A percentile compares a stretch with the other conserved stretches of the same genome.
These are phyloP conservation scores for Bonia amplexicaulis DNA, from an alignment of 176 grass and related monocot genomes.

Conservation along the genomic window DNA sequence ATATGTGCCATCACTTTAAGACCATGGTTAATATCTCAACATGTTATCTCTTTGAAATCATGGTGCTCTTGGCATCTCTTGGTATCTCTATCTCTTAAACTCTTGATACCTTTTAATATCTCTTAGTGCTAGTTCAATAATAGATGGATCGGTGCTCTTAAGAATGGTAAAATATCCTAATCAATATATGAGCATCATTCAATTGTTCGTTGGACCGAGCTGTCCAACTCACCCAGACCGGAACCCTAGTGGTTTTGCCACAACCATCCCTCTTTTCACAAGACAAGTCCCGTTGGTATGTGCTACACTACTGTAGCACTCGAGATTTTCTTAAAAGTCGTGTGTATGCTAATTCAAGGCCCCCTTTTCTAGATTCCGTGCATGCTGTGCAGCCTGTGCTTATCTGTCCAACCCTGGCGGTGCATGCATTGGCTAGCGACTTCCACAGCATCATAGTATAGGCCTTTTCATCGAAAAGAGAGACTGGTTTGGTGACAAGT, in stretches of 20 bases:
- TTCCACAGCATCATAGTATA: background rate
- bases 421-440: constrained; percentile 13
- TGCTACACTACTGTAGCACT: background rate
- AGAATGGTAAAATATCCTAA: background rate
- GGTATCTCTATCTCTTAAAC: too few species aligned
- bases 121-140: too few species aligned
- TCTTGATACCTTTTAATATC: too few species aligned
- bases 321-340: background rate
- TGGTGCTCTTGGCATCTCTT: too few species aligned
- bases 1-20: background rate
- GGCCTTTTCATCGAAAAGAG: background rate
- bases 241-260: constrained; percentile 38
- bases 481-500: background rate
- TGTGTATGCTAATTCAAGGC: background rate
- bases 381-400: background rate
- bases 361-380: constrained; percentile 8
- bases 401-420: background rate
- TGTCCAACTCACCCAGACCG: constrained; percentile 26
- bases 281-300: constrained; percentile 17
- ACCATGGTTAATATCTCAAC: background rate
- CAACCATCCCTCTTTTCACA: background rate
- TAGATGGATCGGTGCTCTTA: too few species aligned
- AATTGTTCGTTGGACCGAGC: constrained; percentile 7
- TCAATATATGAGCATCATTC: background rate
- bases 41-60: background rate